phyloP scores from a whole-genome alignment of 257 asterid genomes.

The Gentiana dahurica region DNA sequence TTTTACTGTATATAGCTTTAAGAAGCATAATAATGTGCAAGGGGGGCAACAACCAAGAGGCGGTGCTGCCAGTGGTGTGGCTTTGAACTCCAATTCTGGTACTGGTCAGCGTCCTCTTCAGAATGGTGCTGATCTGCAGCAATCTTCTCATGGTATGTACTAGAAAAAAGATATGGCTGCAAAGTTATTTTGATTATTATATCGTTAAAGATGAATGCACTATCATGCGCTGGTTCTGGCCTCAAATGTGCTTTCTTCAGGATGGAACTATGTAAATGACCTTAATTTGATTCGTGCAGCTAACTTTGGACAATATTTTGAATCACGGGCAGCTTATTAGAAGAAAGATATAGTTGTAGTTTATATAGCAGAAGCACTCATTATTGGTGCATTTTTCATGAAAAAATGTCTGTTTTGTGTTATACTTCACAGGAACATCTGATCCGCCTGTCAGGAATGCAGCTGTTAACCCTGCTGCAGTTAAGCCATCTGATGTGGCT shows the following conservation, averaged over 20 bases:
- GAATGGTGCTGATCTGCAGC: slow-evolving; percentile 48
- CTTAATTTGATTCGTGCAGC: too few species aligned
- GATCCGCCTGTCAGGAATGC: slow-evolving; percentile 25
- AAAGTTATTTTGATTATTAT: too few species aligned
- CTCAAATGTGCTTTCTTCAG: too few species aligned
- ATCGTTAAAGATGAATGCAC: too few species aligned
- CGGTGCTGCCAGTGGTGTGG: slow-evolving; percentile 20
- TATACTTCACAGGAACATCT: slow-evolving; percentile 23
- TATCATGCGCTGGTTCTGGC: too few species aligned
- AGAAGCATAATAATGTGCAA: slow-evolving; percentile 49
- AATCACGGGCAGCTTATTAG: too few species aligned
- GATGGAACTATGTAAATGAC: neutral
- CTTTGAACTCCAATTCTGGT: slow-evolving; percentile 26
- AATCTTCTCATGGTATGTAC: slow-evolving; percentile 27
- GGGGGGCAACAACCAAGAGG: slow-evolving; percentile 42
- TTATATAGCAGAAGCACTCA: too few species aligned
- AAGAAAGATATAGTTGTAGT: too few species aligned
- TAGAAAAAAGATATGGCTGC: neutral
- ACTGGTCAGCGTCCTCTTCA: slow-evolving; percentile 26
- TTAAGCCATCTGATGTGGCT: slow-evolving; percentile 24
- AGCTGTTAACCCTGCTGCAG: slow-evolving; percentile 23
- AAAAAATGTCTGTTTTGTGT: neutral
- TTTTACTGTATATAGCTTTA: slow-evolving; percentile 22
- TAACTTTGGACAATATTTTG: too few species aligned
- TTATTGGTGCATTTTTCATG: neutral